Percentiles rank a stretch among this genome's conserved stretches.
Conservation (phyloP, 2,329 filamentous ascomycete species). For the Colletotrichum lentis region DNA sequence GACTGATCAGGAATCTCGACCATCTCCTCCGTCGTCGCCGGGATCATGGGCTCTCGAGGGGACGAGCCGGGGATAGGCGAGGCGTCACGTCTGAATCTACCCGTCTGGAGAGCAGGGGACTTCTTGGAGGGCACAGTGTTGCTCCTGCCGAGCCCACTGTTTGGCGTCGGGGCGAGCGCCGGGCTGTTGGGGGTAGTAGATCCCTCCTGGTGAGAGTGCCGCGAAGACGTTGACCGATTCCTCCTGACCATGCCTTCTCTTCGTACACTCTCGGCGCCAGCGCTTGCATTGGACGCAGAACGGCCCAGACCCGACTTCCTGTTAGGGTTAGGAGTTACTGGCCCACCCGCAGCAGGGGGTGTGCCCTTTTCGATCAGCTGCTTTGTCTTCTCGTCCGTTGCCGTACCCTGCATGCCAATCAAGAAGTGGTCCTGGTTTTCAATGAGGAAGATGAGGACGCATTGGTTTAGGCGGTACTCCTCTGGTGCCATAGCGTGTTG, state of each 20-base stretch:
- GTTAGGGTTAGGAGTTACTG: conserved; percentile 59
- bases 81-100: conserved; percentile 62
- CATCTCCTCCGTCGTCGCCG: conserved; percentile 33
- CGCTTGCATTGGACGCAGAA: conserved; percentile 87
- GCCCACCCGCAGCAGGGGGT: conserved; percentile 55
- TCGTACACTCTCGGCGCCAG: conserved; percentile 84
- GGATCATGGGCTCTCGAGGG: conserved; percentile 50
- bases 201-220: conserved; percentile 79
- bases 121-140: conserved; percentile 95
- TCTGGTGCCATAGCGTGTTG: conserved; percentile 93
- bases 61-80: conserved; percentile 44
- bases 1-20: conserved; percentile 28
- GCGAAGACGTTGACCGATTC: conserved; percentile 93
- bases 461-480: conserved; percentile 94
- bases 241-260: conserved; percentile 81
- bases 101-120: conserved; percentile 74
- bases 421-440: conserved; percentile 98
- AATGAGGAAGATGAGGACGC: conserved; percentile 96
- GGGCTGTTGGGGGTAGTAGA: conserved; percentile 75
- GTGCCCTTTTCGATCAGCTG: conserved; percentile 75
- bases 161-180: conserved; percentile 61
- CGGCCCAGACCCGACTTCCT: conserved; percentile 70
- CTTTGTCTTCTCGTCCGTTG: conserved; percentile 82
- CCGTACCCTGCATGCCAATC: conserved; percentile 98
- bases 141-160: conserved; percentile 69